phyloP scores from a whole-genome alignment of 1,139 yeast species.

The Hansenula lynferdii region DNA sequence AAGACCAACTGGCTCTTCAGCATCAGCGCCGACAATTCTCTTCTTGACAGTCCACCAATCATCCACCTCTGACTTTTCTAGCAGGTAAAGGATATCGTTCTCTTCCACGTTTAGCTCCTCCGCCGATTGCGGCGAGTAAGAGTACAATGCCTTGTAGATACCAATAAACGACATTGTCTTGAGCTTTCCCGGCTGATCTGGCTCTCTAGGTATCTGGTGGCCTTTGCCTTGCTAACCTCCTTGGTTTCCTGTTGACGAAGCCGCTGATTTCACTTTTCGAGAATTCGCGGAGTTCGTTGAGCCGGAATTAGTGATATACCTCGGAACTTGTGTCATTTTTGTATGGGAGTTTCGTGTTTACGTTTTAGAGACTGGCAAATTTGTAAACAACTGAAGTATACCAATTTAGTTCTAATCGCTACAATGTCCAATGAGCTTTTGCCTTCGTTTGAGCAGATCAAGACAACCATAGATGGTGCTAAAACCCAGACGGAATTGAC shows the following conservation, averaged over 20 bases:
- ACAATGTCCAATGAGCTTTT: slow-evolving; percentile 10
- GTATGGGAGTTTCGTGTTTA: too few species aligned
- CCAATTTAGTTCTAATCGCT: too few species aligned
- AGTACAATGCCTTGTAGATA: slow-evolving; percentile 76
- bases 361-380: too few species aligned
- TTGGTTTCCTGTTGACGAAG: background rate
- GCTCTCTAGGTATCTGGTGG: background rate
- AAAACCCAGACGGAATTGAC: slow-evolving; percentile 12
- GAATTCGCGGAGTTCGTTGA: too few species aligned
- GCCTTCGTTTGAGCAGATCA: slow-evolving; percentile 7
- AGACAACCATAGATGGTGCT: slow-evolving; percentile 9
- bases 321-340: too few species aligned
- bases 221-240: background rate
- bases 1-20: slow-evolving; percentile 87
- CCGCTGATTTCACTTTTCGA: slow-evolving; percentile 1
- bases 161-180: slow-evolving; percentile 57
- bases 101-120: slow-evolving; percentile 76
- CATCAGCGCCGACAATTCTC: slow-evolving; percentile 81
- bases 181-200: background rate
- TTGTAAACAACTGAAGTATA: too few species aligned
- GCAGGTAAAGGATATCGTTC: slow-evolving; percentile 74
- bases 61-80: slow-evolving; percentile 83
- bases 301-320: background rate
- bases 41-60: slow-evolving; percentile 99
- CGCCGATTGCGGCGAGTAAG: slow-evolving; percentile 82